A percentile compares a stretch with the other conserved stretches of the same genome.
These are phyloP conservation scores for Kokia cookei DNA, from an alignment of 441 rosid genomes.

Conservation along the genomic window DNA sequence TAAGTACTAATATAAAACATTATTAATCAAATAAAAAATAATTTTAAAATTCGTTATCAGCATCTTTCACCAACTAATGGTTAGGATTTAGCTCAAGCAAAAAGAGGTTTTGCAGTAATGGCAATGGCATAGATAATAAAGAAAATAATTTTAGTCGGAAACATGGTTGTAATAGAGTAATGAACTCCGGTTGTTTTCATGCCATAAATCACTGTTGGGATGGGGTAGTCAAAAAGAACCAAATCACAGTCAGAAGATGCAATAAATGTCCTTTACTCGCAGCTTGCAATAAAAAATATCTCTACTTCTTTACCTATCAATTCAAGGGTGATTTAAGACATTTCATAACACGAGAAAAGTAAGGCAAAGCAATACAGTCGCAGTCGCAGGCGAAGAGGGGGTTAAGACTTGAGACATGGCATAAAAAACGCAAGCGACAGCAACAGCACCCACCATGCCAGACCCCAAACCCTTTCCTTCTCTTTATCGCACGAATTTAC, in stretches of 20 bases:
- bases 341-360: neutral
- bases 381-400: conserved; percentile 5
- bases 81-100: neutral
- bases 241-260: too few species aligned
- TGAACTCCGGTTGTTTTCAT: too few species aligned
- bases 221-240: too few species aligned
- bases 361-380: neutral
- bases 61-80: too few species aligned
- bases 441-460: neutral
- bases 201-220: too few species aligned
- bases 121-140: neutral
- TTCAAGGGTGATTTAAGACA: neutral
- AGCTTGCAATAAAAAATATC: neutral
- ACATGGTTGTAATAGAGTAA: too few species aligned
- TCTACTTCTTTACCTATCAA: neutral
- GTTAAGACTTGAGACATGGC: neutral
- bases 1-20: neutral
- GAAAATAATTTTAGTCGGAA: neutral
- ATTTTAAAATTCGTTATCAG: too few species aligned
- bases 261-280: neutral
- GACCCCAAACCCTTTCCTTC: neutral
- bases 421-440: conserved; percentile 2
- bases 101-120: too few species aligned
- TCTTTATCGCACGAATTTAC: too few species aligned
- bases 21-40: too few species aligned